These are phyloP conservation scores for Xerocomus nothofagi DNA, from an alignment of 1,284 basidiomycete species.

Conservation along the genomic window DNA sequence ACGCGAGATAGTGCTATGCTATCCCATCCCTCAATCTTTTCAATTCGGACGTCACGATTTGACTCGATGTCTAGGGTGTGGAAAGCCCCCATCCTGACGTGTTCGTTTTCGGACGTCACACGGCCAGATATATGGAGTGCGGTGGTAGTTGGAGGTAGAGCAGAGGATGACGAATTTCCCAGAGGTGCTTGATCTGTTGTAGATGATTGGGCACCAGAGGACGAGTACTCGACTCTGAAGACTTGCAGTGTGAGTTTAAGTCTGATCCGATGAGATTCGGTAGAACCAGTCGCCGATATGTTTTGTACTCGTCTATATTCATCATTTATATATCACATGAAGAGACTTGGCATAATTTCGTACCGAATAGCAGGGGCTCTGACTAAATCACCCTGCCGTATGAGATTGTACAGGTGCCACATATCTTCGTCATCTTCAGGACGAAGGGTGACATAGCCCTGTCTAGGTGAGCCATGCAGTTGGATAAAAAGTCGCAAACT, in stretches of 20 bases:
- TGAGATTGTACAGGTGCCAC: constrained; percentile 99
- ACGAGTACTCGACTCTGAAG: constrained; percentile 66
- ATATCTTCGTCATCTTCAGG: constrained; percentile 98
- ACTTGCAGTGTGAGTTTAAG: constrained; percentile 87
- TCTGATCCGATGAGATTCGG: constrained; percentile 86
- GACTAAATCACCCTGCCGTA: constrained; percentile 86
- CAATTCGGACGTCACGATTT: constrained; percentile 90
- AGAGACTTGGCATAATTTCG: neutral
- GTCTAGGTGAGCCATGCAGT: constrained; percentile 22
- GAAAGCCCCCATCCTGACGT: constrained; percentile 93
- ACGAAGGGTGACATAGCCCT: constrained; percentile 89
- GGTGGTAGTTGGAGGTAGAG: constrained; percentile 49
- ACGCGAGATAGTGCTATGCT: constrained; percentile 82
- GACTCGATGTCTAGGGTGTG: constrained; percentile 95
- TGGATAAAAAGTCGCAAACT: constrained; percentile 30
- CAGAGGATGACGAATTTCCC: constrained; percentile 41
- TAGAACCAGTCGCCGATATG: constrained; percentile 89
- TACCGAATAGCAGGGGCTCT: constrained; percentile 88
- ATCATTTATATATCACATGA: constrained; percentile 4
- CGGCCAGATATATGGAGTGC: constrained; percentile 87
- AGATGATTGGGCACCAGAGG: constrained; percentile 53
- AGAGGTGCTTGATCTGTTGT: constrained; percentile 45
- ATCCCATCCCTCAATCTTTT: constrained; percentile 90
- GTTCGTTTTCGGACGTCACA: constrained; percentile 87
- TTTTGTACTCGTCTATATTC: constrained; percentile 63